Base-by-base conservation (phyloP, 345 rosid genomes). In the Salix koriyanagi region DNA sequence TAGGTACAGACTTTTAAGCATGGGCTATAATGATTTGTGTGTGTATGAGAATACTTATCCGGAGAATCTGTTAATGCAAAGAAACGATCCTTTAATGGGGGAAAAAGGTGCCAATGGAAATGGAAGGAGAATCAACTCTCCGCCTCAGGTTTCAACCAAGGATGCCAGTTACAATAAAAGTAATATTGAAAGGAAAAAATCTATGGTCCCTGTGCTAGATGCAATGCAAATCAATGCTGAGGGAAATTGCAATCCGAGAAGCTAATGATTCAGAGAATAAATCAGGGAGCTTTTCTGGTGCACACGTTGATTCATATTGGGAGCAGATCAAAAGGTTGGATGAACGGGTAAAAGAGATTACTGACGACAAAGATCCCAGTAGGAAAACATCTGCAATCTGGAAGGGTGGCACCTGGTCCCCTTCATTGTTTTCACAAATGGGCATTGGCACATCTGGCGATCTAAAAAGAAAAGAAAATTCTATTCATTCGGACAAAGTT, bases 1-100 rank as follows among this genome's bases (percentile, higher is more conserved):
- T 56, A 79, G 89, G 77, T 90, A 86, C 65, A 87, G 90, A 74
- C 86, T 95, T 30, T 76, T 88, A 61, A 89, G 97, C 90, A 50
- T 91, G 69, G 99, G 99, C 0, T 87, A 84, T 50, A 69, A 72
- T 70, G 99, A 94, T 81, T 67, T 91, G 1, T 87, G 84, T n/a
- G 73, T 73, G 10, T 2, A 41, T 13, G 96, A 89, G 25, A 83
- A 67, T 52, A 81, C 79, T 73, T 86, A 76, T 80, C 90, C 86
- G 0, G 91, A 90, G 44, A 86, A 84, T 71, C 73, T 83, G 58
- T 71, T 85, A 34, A 56, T 77, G 69, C 86, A 80, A 42, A 85
- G 85, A 62, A 70, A 70, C 28, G 87, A 86, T 44, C 30, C 64
- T 30, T 70, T 48, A 9, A 23, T 8, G n/a, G 83, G 77, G 7